Conservation (phyloP, 306 rosid species). For the Ochetophila trinervis region DNA sequence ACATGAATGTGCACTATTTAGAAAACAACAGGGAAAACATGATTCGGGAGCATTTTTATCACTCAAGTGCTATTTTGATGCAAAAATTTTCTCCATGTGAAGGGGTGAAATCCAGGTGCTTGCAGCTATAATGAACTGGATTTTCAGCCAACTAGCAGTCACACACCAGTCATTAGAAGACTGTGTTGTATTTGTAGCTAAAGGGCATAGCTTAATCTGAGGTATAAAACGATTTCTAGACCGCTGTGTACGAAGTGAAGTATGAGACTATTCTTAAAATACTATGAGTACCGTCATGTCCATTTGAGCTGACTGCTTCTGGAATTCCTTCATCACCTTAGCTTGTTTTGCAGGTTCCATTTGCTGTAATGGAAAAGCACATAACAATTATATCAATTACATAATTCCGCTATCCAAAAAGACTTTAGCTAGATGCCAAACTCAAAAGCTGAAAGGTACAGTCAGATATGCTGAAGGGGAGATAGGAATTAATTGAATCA, state of each 20-base stretch:
- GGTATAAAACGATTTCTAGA: neutral
- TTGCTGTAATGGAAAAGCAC: constrained; percentile 59
- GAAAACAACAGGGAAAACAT: neutral
- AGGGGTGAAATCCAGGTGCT: no score
- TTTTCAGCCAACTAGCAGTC: no score
- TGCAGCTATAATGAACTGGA: no score
- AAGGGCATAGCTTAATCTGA: neutral
- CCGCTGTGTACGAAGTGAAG: no score
- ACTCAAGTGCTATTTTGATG: no score
- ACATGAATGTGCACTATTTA: neutral
- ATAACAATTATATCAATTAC: constrained; percentile 8
- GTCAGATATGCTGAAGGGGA: neutral
- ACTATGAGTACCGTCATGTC: constrained; percentile 75
- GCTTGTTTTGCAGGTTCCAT: constrained; percentile 95
- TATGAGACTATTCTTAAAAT: neutral
- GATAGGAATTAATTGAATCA: no score
- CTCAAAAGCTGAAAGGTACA: neutral
- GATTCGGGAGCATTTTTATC: neutral
- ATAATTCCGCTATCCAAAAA: neutral
- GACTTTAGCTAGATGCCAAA: neutral
- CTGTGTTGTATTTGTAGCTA: neutral
- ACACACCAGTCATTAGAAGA: no score
- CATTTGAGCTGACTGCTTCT: constrained; percentile 91
- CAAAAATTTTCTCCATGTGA: no score
- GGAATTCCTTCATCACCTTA: constrained; percentile 81